phyloP scores from a whole-genome alignment of 2,329 filamentous ascomycete species.

The Colletotrichum phormii region DNA sequence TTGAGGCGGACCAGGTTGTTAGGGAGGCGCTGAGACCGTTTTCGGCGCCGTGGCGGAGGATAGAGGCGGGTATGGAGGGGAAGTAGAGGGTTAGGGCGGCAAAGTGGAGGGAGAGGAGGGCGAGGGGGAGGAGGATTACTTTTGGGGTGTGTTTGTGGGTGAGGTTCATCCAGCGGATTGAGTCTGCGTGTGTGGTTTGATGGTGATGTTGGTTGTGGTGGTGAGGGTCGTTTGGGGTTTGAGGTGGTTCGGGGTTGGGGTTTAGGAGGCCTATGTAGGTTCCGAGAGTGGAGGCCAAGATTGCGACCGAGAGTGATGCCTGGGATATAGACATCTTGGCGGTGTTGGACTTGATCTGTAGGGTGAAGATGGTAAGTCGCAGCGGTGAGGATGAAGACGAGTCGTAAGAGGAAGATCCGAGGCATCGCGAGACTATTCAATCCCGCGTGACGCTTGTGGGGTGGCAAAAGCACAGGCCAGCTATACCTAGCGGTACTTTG shows the following conservation, averaged over 20 bases:
- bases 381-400: neutral
- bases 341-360: neutral
- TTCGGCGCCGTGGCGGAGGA: slow-evolving; percentile 42
- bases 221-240: slow-evolving; percentile 37
- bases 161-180: slow-evolving; percentile 41
- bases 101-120: slow-evolving; percentile 40
- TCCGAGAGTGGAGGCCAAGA: slow-evolving; percentile 44
- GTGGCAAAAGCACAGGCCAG: slow-evolving; percentile 5
- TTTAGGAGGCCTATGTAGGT: slow-evolving; percentile 46
- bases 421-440: neutral
- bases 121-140: slow-evolving; percentile 40
- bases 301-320: neutral
- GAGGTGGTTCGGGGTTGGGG: slow-evolving; percentile 43
- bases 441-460: neutral
- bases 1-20: slow-evolving; percentile 51
- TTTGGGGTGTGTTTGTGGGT: slow-evolving; percentile 42
- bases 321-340: neutral
- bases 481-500: neutral
- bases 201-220: neutral
- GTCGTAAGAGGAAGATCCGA: neutral
- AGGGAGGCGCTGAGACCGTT: slow-evolving; percentile 46
- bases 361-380: too few relatives aligned
- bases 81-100: slow-evolving; percentile 37
- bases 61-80: slow-evolving; percentile 39
- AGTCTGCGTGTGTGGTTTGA: slow-evolving; percentile 3